Percentiles rank a stretch among this genome's conserved stretches.
These are phyloP conservation scores for Toxicodendron radicans DNA, from an alignment of 345 rosid genomes.

Conservation along the genomic window DNA sequence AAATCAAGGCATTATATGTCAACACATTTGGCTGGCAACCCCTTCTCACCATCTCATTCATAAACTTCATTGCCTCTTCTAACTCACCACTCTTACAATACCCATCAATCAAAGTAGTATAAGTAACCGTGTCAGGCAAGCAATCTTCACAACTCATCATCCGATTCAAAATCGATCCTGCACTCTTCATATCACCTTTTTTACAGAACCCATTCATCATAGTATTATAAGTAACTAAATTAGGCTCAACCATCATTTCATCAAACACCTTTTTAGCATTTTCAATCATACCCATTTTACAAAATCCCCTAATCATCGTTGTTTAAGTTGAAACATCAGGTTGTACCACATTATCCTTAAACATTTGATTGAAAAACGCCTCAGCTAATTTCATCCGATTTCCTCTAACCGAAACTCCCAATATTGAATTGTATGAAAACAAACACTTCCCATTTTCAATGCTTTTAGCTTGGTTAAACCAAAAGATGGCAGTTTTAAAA, in stretches of 20 bases:
- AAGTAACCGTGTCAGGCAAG: constrained; percentile 38
- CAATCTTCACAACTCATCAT: constrained; percentile 21
- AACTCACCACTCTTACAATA: constrained; percentile 41
- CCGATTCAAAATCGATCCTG: constrained; percentile 15
- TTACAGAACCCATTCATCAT: constrained; percentile 46
- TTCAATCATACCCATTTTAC: constrained; percentile 36
- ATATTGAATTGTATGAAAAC: constrained; percentile 35
- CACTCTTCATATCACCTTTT: constrained; percentile 37
- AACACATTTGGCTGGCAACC: constrained; percentile 33
- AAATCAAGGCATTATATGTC: constrained; percentile 44
- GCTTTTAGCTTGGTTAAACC: constrained; percentile 34
- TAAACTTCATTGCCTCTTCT: constrained; percentile 32
- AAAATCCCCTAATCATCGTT: constrained; percentile 35
- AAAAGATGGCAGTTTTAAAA: constrained; percentile 34
- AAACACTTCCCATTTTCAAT: constrained; percentile 26
- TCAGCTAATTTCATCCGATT: constrained; percentile 24
- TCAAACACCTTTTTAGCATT: constrained; percentile 41
- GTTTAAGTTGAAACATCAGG: constrained; percentile 41
- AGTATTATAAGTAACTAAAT: constrained; percentile 33
- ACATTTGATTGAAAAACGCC: constrained; percentile 29
- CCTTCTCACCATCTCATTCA: constrained; percentile 30
- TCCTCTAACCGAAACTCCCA: constrained; percentile 34
- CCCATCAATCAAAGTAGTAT: constrained; percentile 41
- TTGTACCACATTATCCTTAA: constrained; percentile 19
- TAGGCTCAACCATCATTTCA: constrained; percentile 41